Conservation (phyloP, 2,329 filamentous ascomycete genomes). For the Penicillium sp. region DNA sequence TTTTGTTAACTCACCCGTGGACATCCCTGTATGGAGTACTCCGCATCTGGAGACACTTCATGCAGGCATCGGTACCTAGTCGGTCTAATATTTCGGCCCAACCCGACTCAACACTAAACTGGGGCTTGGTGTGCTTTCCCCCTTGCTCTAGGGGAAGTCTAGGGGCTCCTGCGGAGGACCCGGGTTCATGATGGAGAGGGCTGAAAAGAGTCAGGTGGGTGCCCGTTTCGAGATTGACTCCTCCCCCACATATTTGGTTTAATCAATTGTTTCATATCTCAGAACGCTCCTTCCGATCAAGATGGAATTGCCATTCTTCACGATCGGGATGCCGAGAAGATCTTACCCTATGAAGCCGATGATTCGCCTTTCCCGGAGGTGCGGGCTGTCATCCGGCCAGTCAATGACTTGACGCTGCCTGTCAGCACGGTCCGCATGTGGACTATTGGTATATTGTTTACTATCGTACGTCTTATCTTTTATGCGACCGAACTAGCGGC, state of each 20-base stretch:
- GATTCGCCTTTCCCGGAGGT: conserved; percentile 43
- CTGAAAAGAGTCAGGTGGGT: conserved; percentile 14
- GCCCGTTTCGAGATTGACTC: background rate
- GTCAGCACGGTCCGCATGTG: conserved; percentile 41
- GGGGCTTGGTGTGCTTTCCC: background rate
- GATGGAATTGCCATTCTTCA: conserved; percentile 28
- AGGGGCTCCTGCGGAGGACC: background rate
- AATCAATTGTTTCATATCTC: conserved; percentile 12
- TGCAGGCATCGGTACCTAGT: background rate
- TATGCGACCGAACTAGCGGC: background rate
- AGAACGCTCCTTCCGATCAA: conserved; percentile 8
- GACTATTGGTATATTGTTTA: conserved; percentile 40
- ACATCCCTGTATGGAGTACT: background rate
- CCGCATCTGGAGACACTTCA: background rate
- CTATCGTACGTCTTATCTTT: conserved; percentile 33
- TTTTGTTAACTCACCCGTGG: background rate
- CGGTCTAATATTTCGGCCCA: background rate
- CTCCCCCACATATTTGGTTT: background rate
- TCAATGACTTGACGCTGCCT: conserved; percentile 34
- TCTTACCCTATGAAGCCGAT: conserved; percentile 38
- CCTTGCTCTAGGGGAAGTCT: background rate
- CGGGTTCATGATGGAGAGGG: conserved; percentile 8
- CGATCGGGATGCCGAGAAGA: conserved; percentile 34
- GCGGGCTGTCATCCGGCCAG: conserved; percentile 37
- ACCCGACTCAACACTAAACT: conserved; percentile 1